These are phyloP conservation scores for Naumovozyma baii DNA, from an alignment of 805 yeast species.

Conservation along the genomic window DNA sequence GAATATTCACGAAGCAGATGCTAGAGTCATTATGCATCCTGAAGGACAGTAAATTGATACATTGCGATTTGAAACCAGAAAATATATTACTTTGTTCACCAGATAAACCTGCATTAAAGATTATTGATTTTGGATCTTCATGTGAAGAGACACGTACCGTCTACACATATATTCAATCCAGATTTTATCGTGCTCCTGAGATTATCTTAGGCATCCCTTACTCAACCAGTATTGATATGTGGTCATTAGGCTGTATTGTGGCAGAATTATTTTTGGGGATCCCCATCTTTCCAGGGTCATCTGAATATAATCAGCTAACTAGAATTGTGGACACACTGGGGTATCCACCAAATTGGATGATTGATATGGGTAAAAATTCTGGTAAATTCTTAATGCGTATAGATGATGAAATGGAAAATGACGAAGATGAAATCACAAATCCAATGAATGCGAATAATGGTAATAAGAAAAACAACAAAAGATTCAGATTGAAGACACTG, in stretches of 20 bases:
- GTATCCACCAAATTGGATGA: conserved; percentile 89
- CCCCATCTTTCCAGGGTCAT: conserved; percentile 89
- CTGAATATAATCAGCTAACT: conserved; percentile 82
- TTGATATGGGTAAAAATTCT: conserved; percentile 87
- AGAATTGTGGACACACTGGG: conserved; percentile 80
- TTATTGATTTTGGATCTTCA: conserved; percentile 93
- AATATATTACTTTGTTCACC: conserved; percentile 73
- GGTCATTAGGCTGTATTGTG: conserved; percentile 92
- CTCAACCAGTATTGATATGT: conserved; percentile 88
- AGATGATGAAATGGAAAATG: conserved; percentile 8
- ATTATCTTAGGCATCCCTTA: conserved; percentile 87
- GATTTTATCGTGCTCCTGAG: conserved; percentile 93
- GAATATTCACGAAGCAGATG: conserved; percentile 69
- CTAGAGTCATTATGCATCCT: conserved; percentile 71
- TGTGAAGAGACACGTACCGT: conserved; percentile 85
- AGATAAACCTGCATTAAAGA: conserved; percentile 68
- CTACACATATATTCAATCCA: conserved; percentile 83
- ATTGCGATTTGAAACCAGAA: conserved; percentile 96
- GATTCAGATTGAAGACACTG: conserved; percentile 36
- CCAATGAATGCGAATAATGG: neutral
- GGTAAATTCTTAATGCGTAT: conserved; percentile 39
- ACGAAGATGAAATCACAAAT: neutral
- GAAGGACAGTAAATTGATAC: conserved; percentile 77
- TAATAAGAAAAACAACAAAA: too few species aligned
- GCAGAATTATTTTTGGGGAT: conserved; percentile 86